Evolutionary conservation across 768 basidiomycete species (phyloP), one percentile per base, ranked within the genome.

Genomic region (Boletus pseudopeckii): DNA sequence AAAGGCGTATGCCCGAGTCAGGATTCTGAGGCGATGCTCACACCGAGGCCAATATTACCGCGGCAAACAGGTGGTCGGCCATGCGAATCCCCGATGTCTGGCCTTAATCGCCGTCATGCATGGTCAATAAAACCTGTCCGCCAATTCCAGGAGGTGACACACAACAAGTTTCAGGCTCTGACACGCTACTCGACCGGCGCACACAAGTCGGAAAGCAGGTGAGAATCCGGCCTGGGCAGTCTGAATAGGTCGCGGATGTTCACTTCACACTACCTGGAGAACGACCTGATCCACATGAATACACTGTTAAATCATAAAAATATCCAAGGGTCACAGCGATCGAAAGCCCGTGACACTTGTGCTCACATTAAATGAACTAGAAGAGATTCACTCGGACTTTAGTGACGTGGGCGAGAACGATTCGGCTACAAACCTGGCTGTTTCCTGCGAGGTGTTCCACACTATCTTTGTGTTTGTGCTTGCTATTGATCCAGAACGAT

Each of bases 41-140:
- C 38, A 56, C 52, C 38, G 49, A 49, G 48, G 45, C 41, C 48
- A 56, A 48, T 48, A 53, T 52, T 45, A 54, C 63, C 63, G 56
- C 55, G 59, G 60, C 18, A 45, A 53, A 52, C 54, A 43, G 37
- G 44, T 28, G 22, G 48, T 50, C 46, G 43, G 38, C 41, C 54
- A 48, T 55, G 65, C 54, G 66, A 63, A 66, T 66, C 66, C 66
- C 61, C 58, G 59, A 56, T 43, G 41, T 45, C 34, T 54, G 54
- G 43, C 42, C 45, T 49, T 48, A 63, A 61, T 66, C 59, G 54
- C 66, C 64, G 66, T 57, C 50, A 32, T 50, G 36, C 42, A 33
- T 51, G 40, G 45, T 37, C 54, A 41, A 56, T n/a, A 45, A 36
- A 49, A 53, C 40, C 26, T 34, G 33, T 11, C 33, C 41, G 30